These are phyloP conservation scores for Vigna unguiculata DNA, from an alignment of 306 rosid genomes.

Conservation along the genomic window DNA sequence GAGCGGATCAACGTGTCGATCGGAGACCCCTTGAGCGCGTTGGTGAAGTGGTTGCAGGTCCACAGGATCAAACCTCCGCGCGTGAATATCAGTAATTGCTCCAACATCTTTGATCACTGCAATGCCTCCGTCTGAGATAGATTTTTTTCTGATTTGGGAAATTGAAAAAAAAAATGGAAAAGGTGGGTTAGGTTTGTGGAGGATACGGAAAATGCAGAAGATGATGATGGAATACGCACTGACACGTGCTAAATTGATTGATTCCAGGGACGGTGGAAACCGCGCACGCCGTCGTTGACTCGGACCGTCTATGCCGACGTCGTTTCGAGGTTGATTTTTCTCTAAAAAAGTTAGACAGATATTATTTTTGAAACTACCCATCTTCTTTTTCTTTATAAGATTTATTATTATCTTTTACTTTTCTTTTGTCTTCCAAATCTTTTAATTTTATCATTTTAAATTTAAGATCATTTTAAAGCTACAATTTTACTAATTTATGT, in stretches of 20 bases:
- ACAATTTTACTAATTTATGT: no score
- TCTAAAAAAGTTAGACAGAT: neutral
- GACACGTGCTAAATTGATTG: neutral
- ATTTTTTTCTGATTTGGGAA: neutral
- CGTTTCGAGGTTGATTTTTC: neutral
- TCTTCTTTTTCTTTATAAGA: no score
- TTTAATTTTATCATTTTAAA: no score
- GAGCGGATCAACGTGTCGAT: conserved; percentile 91
- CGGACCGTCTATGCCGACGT: neutral
- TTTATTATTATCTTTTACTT: no score
- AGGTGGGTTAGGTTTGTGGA: neutral
- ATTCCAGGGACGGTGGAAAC: neutral
- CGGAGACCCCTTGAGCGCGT: conserved; percentile 90
- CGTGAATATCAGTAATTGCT: conserved; percentile 88
- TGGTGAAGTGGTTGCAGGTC: conserved; percentile 85
- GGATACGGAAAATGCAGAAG: neutral
- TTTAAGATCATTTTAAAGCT: no score
- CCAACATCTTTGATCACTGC: conserved; percentile 64
- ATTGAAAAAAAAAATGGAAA: neutral
- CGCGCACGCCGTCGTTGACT: neutral
- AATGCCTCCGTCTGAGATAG: neutral
- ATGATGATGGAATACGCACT: neutral
- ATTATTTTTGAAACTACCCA: no score
- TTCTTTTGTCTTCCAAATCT: no score
- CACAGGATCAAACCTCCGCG: conserved; percentile 95